Base-by-base conservation (phyloP, 805 yeast genomes). In the Nakazawaea holstii region DNA sequence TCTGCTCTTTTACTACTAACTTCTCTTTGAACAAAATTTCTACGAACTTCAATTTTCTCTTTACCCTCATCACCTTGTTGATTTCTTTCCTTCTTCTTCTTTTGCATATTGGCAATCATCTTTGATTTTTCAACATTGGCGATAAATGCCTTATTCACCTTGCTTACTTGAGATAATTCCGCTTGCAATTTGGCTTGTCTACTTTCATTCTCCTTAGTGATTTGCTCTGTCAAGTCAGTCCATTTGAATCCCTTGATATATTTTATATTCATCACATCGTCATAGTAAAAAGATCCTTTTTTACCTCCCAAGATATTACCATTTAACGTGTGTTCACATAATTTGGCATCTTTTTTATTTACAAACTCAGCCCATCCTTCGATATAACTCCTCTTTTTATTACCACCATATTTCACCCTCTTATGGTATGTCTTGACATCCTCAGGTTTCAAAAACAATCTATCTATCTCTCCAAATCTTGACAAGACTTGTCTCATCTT, bases 331-430 rank as follows among this genome's bases (percentile, higher is more conserved):
- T 72, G 72, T 2, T 94, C 96, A 51, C 96, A 90, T 32, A 89
- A 64, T 61, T 92, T 92, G 1, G 98, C 99, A 57, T 89, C 87
- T 55, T 76, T 78, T 61, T 94, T 94, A 58, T 80, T 79, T 26
- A 76, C 68, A 64, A 87, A 94, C 66, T 94, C 99, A 7, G 87
- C 94, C 99, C 99, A 94, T 11, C 99, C 99, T 70, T 92, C 99
- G 28, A 85, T 87, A 60, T 79, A 94, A 67, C 78, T 84, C 60
- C 76, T 76, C 66, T 91, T 91, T 64, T 89, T 90, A 64, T 92
- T 94, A 20, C 99, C 98, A 11, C 98, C 98, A 52, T 79, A 76
- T 58, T 84, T 86, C 17, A 87, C 80, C 56, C 99, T 72, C 43
- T 75, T 73, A 44, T 77, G 79, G 57, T 89, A 73, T 8, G 73